Evolutionary conservation across 805 yeast species (phyloP).

Genomic region (Candida sithepensis): DNA sequence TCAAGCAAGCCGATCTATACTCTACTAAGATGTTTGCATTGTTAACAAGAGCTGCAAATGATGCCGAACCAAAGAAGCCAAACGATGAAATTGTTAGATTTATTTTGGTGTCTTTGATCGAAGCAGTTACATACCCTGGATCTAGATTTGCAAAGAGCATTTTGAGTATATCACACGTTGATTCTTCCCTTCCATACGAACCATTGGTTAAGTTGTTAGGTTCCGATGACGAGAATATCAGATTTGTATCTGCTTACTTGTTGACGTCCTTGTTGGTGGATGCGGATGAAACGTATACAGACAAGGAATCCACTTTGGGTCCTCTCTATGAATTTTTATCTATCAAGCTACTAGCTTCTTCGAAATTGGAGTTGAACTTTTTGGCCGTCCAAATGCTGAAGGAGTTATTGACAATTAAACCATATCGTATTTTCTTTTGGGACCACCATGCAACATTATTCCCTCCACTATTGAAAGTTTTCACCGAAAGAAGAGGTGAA

Average conservation of each 20-base stretch:
- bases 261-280: conserved; percentile 45
- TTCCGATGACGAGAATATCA: conserved; percentile 53
- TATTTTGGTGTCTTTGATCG: conserved; percentile 58
- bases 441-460: conserved; percentile 37
- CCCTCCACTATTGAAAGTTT: conserved; percentile 46
- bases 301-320: conserved; percentile 35
- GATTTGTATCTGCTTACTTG: conserved; percentile 52
- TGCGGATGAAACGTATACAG: conserved; percentile 11
- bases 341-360: conserved; percentile 25
- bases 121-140: conserved; percentile 40
- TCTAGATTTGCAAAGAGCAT: conserved; percentile 27
- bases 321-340: conserved; percentile 37
- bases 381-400: conserved; percentile 63
- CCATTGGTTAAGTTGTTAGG: conserved; percentile 52
- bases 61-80: conserved; percentile 21
- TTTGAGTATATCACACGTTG: conserved; percentile 38
- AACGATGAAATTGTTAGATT: conserved; percentile 67
- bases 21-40: conserved; percentile 52
- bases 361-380: conserved; percentile 51
- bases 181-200: conserved; percentile 46
- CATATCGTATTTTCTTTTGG: conserved; percentile 53
- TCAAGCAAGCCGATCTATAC: conserved; percentile 45
- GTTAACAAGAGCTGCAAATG: conserved; percentile 36
- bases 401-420: conserved; percentile 52
- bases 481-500: conserved; percentile 43